Evolutionary conservation across 768 basidiomycete genomes (phyloP), one percentile per base, ranked within the genome.

Genomic region (Lactarius trivialis): DNA sequence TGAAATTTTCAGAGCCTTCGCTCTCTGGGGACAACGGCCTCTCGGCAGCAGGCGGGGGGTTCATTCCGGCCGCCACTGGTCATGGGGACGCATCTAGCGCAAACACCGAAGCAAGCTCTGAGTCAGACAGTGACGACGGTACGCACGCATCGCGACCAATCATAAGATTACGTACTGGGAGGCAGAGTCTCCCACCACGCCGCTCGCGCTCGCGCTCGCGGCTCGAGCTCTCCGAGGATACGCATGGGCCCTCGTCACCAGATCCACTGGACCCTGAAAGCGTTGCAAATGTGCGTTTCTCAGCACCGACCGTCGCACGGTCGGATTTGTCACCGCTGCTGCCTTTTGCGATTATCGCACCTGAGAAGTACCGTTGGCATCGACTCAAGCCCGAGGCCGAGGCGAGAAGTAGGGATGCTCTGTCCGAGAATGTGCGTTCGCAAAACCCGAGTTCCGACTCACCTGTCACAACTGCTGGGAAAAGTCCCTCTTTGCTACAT

Each of bases 321-420:
- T 76, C 76, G 11, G 82, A 85, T 68, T 74, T 91, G 54, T 76
- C 73, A 30, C 73, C 76, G 14, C 72, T 86, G 24, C 78, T 93
- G 65, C 91, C 91, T 6, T 93, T 93, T 70, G 89, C 89, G 8
- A 74, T 93, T 52, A 87, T 93, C 70, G 79, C 86, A 24, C 91
- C 91, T 2, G 87, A 93, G 74, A 70, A 76, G 37, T 76, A 73
- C 51, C 75, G 76, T 58, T 72, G 73, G 54, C 78, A 80, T 32
- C 73, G 76, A 34, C 70, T 70, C 58, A 73, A 72, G 15, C 56
- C 60, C 30, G 60, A 55, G 64, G 67, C 63, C 26, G 45, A 73
- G 30, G 65, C 74, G 71, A 59, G 73, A 73, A 21, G 30, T 30
- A 60, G 12, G 48, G 58, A 63, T 37, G 34, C 28, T 58, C 73